phyloP scores from a whole-genome alignment of 208 protist genomes.

The Acanthamoeba sp. region DNA sequence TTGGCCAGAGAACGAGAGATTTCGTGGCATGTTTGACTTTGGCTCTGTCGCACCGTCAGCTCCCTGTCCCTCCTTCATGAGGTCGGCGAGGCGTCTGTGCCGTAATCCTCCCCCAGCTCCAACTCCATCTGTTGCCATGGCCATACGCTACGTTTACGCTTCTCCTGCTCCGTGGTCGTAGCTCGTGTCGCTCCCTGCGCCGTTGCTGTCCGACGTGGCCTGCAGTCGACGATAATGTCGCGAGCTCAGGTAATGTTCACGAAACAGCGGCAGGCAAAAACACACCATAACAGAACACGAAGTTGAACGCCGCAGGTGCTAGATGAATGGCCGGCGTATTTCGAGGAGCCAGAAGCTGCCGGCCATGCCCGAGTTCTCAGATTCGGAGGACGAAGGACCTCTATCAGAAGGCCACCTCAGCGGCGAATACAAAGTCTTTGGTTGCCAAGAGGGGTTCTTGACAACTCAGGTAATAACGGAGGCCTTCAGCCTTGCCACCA shows the following conservation, averaged over 20 bases:
- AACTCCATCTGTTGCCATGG: neutral
- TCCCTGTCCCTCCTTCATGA: neutral
- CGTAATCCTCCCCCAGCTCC: neutral
- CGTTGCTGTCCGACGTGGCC: neutral
- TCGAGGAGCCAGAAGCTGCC: neutral
- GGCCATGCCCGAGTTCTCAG: neutral
- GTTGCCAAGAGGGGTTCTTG: slow-evolving; percentile 35
- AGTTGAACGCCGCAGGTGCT: too few relatives aligned
- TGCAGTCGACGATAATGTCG: too few relatives aligned
- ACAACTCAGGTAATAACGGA: slow-evolving; percentile 19
- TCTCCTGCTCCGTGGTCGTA: neutral
- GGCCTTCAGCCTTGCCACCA: too few relatives aligned
- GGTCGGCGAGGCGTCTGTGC: neutral
- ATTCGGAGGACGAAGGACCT: neutral
- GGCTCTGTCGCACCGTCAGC: neutral
- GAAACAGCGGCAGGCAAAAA: too few relatives aligned
- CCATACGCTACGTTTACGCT: neutral
- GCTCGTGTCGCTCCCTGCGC: neutral
- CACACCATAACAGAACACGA: too few relatives aligned
- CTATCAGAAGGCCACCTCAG: neutral
- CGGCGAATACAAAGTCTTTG: neutral
- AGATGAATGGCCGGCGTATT: too few relatives aligned
- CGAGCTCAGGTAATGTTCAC: too few relatives aligned
- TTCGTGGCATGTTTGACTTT: neutral
- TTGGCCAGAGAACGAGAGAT: slow-evolving; percentile 13